Base-by-base conservation (phyloP, 805 yeast genomes). In the Pichia paraexigua region DNA sequence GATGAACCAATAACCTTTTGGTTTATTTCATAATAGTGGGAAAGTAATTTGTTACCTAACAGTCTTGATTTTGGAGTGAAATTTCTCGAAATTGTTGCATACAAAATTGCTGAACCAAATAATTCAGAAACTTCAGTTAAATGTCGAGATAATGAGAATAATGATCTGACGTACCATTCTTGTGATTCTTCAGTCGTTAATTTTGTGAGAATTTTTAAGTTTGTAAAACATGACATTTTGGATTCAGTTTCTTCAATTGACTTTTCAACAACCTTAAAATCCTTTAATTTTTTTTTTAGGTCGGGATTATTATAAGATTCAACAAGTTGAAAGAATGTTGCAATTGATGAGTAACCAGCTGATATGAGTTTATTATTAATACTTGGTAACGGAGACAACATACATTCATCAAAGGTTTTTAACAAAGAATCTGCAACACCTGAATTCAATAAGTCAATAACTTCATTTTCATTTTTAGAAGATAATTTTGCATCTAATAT, bases 61-160 rank as follows among this genome's bases (percentile, higher is more conserved):
- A 70, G 55, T 53, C 79, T 71, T 10, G 67, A 62, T 0, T 62
- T 51, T 20, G 71, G 63, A 3, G 62, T 47, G 17, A 78, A 64
- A 18, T 62, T 59, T 9, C 66, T 62, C 0, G 88, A 79, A 12
- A 74, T 55, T 13, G 76, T 63, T 35, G 73, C 64, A 47, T 73
- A 74, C n/a, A 82, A 57, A 71, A 80, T 76, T 4, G 82, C 71
- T 45, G 63, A 63, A 13, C 85, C 85, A 50, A 67, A 68, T 10
- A 51, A 56, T 9, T 39, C 6, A 2, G 56, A 53, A 13, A 47
- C 41, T 21, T 60, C 59, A 15, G 57, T 30, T 2, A 62, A 60
- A 30, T 35, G 35, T 11, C 44, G 43, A 6, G 72, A 56, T 4
- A 73, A 53, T 0, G 74, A 60, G 13, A 56, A 58, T 41, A 83